Evolutionary conservation across 2,329 filamentous ascomycete genomes (phyloP), one percentile per base, ranked within the genome.

Genomic region (Coleophoma cylindrospora): DNA sequence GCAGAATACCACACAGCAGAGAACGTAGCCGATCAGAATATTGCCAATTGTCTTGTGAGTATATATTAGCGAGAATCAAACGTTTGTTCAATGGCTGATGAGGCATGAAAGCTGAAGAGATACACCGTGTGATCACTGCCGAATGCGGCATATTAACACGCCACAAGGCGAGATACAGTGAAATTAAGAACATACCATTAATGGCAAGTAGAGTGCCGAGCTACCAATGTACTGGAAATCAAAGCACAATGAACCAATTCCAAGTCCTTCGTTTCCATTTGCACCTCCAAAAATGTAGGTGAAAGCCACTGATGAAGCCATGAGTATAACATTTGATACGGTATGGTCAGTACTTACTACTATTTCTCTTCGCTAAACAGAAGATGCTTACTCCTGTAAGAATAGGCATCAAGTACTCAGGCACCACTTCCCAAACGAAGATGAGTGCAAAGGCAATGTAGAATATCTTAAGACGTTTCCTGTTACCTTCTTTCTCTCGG

Each of bases 261-360:
- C 71, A 1, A 74, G 60, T 5, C 70, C 71, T 52, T 74, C 70
- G 52, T 74, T 71, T 6, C 86, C 86, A 0, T 81, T 85, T 45
- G 73, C 74, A 2, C 83, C 83, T 3, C 86, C 86, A 58, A 89
- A 89, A 2, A 89, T 63, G 63, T 89, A 84, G 55, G 89, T 89
- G 40, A 89, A 66, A 6, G 87, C 68, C 0, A 79, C 71, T 52
- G 78, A 19, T 15, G 22, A 15, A 5, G 14, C 22, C 5, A 22
- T 47, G 46, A 47, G 34, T 17, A 46, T 27, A n/a, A n/a, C 19
- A 14, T 46, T 17, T 46, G 5, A 15, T 11, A 36, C 13, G n/a
- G 3, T 17, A 22, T 14, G 8, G 34, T 37, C 14, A 34, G 10
- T 14, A 38, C 45, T 34, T 60, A 72, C 44, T 68, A 58, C 34